A percentile compares a stretch with the other conserved stretches of the same genome.
Conservation (phyloP, 2,329 filamentous ascomycete species). For the Ramichloridium luteum region DNA sequence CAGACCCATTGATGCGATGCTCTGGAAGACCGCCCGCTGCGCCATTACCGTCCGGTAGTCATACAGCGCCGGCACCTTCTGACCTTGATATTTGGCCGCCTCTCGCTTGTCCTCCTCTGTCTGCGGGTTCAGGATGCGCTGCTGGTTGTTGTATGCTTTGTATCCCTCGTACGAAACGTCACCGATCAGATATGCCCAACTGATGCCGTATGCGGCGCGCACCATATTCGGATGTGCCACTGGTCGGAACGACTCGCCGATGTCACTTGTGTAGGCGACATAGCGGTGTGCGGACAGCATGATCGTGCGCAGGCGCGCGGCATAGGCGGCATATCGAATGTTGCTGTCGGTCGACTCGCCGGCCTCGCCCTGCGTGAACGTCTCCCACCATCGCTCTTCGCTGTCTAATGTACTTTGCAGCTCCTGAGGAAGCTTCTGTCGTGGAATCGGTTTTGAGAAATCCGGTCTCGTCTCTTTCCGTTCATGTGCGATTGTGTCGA, state of each 20-base stretch:
- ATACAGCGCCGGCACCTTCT: slow-evolving; percentile 56
- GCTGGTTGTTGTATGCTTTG: slow-evolving; percentile 84
- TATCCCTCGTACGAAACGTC: slow-evolving; percentile 91
- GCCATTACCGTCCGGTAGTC: slow-evolving; percentile 87
- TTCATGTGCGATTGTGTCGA: slow-evolving; percentile 29
- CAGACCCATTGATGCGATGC: slow-evolving; percentile 81
- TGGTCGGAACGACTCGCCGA: slow-evolving; percentile 91
- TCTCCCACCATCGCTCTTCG: slow-evolving; percentile 59
- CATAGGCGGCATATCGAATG: slow-evolving; percentile 87
- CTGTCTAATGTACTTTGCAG: slow-evolving; percentile 45
- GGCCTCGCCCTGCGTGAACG: slow-evolving; percentile 48
- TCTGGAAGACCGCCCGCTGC: slow-evolving; percentile 82
- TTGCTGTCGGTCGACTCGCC: slow-evolving; percentile 73
- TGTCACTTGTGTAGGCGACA: slow-evolving; percentile 88
- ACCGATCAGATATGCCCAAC: slow-evolving; percentile 82
- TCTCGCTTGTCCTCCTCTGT: slow-evolving; percentile 29
- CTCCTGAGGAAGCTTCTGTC: slow-evolving; percentile 40
- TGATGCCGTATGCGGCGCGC: slow-evolving; percentile 72
- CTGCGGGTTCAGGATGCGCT: slow-evolving; percentile 58
- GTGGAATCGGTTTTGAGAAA: slow-evolving; percentile 36
- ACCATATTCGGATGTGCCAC: slow-evolving; percentile 78
- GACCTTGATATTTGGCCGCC: slow-evolving; percentile 8
- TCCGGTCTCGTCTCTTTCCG: slow-evolving; percentile 35
- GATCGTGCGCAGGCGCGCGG: slow-evolving; percentile 52
- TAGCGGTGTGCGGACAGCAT: slow-evolving; percentile 86